Evolutionary conservation across 441 rosid genomes (phyloP).

Genomic region (Isatis lusitanica): DNA sequence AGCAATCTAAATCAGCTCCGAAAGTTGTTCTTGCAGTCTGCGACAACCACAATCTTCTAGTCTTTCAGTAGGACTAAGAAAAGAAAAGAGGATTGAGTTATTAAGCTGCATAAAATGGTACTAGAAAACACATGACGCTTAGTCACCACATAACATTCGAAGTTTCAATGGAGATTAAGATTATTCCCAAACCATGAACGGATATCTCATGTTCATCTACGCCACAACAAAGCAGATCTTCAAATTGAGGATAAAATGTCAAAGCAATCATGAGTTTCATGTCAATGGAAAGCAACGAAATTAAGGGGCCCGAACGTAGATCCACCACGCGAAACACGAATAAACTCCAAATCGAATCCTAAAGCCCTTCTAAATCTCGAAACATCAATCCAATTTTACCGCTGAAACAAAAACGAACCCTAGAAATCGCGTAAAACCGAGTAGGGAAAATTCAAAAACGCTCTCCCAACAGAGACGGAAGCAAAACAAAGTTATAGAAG

Average conservation of each 20-base stretch:
- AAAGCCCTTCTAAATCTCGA: constrained; percentile 42
- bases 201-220: not conserved
- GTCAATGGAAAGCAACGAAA: constrained; percentile 12
- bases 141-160: not conserved
- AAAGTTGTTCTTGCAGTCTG: not conserved
- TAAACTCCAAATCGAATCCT: constrained; percentile 39
- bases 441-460: constrained; percentile 6
- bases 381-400: constrained; percentile 39
- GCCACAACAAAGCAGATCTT: constrained; percentile 25
- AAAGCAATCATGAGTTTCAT: constrained; percentile 18
- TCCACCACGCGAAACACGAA: constrained; percentile 41
- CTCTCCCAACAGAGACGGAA: constrained; percentile 18
- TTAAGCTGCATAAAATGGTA: constrained; percentile 7
- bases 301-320: constrained; percentile 46
- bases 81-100: not conserved
- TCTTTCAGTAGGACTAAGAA: constrained; percentile 16
- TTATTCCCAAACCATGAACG: not conserved
- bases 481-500: constrained; percentile 17
- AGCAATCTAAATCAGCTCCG: constrained; percentile 6
- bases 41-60: constrained; percentile 16
- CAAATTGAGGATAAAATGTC: constrained; percentile 23
- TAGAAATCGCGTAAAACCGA: constrained; percentile 1
- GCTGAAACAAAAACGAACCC: constrained; percentile 26
- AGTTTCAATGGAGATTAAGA: not conserved
- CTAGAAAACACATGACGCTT: constrained; percentile 3